These are phyloP conservation scores for Prunus mume DNA, from an alignment of 306 rosid species.

Conservation along the genomic window DNA sequence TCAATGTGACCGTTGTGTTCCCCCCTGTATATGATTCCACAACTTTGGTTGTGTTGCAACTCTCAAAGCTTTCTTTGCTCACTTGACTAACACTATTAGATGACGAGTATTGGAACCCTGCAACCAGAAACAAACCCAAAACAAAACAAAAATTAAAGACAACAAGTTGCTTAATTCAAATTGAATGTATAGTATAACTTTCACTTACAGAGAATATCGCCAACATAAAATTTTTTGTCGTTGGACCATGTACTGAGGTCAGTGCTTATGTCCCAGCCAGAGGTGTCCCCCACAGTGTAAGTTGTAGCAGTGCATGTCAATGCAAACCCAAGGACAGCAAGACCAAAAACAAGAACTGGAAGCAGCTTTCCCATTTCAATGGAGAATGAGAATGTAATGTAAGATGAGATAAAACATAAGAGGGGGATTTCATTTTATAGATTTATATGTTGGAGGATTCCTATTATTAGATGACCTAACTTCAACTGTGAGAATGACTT, in stretches of 20 bases:
- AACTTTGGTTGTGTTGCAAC: slow-evolving; percentile 65
- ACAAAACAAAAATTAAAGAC: background rate
- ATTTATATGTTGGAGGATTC: slow-evolving; percentile 24
- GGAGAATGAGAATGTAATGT: background rate
- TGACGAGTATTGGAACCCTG: slow-evolving; percentile 83
- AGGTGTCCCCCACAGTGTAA: slow-evolving; percentile 69
- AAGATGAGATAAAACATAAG: background rate
- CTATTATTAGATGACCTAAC: slow-evolving; percentile 63
- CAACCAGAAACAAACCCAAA: background rate
- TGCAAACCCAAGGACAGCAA: slow-evolving; percentile 33
- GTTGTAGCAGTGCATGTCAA: slow-evolving; percentile 51
- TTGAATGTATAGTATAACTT: background rate
- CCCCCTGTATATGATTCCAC: slow-evolving; percentile 47
- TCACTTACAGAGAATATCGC: slow-evolving; percentile 65
- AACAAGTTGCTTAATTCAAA: background rate
- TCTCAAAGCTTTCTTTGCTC: slow-evolving; percentile 43
- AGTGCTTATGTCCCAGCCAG: slow-evolving; percentile 95
- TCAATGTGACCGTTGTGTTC: slow-evolving; percentile 64
- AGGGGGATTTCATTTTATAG: background rate
- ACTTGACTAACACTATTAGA: slow-evolving; percentile 55
- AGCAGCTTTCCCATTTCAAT: slow-evolving; percentile 44
- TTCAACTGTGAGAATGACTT: slow-evolving; percentile 22
- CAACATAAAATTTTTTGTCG: slow-evolving; percentile 53
- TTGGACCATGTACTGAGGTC: slow-evolving; percentile 65
- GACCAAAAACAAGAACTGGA: slow-evolving; percentile 19